A percentile compares a stretch with the other conserved stretches of the same genome.
phyloP scores from a whole-genome alignment of 2,329 filamentous ascomycete species.

The Coniochaeta prunicola region DNA sequence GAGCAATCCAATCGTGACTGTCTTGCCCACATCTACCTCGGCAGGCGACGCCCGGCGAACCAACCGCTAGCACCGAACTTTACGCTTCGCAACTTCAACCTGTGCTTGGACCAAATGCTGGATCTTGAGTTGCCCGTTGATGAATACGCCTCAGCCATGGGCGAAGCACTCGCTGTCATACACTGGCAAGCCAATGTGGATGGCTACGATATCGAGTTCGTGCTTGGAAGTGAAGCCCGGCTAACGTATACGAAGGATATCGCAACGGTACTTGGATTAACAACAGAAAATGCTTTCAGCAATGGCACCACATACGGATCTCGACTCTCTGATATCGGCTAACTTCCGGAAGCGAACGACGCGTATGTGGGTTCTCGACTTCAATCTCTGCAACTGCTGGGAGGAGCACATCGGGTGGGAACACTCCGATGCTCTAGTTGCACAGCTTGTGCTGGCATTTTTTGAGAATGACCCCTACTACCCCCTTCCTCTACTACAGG shows the following conservation, averaged over 20 bases:
- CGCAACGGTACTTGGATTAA: background rate
- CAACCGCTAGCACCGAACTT: conserved; percentile 7
- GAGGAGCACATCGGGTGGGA: conserved; percentile 6
- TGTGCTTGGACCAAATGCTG: conserved; percentile 22
- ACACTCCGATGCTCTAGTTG: conserved; percentile 4
- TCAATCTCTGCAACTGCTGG: conserved; percentile 18
- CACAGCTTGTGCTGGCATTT: conserved; percentile 8
- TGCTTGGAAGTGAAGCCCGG: conserved; percentile 15
- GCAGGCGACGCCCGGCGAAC: conserved; percentile 4
- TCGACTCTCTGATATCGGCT: conserved; percentile 2
- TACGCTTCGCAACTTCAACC: conserved; percentile 22
- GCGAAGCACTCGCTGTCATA: conserved; percentile 19
- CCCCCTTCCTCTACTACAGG: conserved; percentile 6
- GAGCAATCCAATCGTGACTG: conserved; percentile 11
- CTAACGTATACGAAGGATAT: background rate
- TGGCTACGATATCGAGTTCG: conserved; percentile 24
- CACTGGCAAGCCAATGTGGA: conserved; percentile 23
- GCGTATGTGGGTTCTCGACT: conserved; percentile 22
- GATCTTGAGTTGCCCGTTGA: conserved; percentile 15
- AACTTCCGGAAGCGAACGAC: conserved; percentile 9
- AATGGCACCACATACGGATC: conserved; percentile 3
- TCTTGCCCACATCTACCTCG: conserved; percentile 11
- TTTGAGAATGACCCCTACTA: conserved; percentile 11
- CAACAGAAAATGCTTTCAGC: conserved; percentile 1
- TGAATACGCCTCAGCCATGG: conserved; percentile 15